Evolutionary conservation across 257 asterid species (phyloP).

Genomic region (Cruciata laevipes): DNA sequence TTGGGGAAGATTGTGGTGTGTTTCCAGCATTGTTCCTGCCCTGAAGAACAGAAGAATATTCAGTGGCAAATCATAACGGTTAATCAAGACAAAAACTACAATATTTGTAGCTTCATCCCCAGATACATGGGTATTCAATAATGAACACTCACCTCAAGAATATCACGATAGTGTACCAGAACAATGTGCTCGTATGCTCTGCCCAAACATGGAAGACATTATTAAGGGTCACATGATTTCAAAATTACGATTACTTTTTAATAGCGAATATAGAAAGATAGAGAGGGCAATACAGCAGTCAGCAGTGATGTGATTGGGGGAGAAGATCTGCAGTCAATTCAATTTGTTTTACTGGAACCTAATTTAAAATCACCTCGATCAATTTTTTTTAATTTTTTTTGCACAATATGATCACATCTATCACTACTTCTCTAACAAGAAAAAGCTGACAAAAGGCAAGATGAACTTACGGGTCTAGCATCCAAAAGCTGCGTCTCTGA

Average conservation of each 20-base stretch:
- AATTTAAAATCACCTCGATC: neutral
- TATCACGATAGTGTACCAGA: conserved; percentile 95
- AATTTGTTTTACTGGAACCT: too few species aligned
- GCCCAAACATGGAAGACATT: conserved; percentile 26
- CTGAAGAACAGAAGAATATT: conserved; percentile 28
- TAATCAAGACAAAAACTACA: conserved; percentile 4
- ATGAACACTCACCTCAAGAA: conserved; percentile 55
- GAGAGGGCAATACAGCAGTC: neutral
- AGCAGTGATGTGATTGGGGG: neutral
- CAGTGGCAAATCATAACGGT: conserved; percentile 3
- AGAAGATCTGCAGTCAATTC: neutral
- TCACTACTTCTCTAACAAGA: conserved; percentile 6
- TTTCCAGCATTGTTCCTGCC: conserved; percentile 46
- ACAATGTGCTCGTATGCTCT: conserved; percentile 91
- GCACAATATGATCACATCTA: neutral
- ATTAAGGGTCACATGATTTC: neutral
- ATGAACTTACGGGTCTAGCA: conserved; percentile 78
- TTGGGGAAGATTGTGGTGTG: conserved; percentile 40
- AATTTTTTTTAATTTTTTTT: too few species aligned
- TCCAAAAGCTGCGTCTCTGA: conserved; percentile 98
- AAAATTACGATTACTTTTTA: neutral
- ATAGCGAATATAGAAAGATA: neutral
- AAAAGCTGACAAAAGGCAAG: neutral
- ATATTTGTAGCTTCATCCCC: neutral
- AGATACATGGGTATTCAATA: neutral